These are phyloP conservation scores for Xylariaceae sp. DNA, from an alignment of 2,329 filamentous ascomycete species.

Conservation along the genomic window DNA sequence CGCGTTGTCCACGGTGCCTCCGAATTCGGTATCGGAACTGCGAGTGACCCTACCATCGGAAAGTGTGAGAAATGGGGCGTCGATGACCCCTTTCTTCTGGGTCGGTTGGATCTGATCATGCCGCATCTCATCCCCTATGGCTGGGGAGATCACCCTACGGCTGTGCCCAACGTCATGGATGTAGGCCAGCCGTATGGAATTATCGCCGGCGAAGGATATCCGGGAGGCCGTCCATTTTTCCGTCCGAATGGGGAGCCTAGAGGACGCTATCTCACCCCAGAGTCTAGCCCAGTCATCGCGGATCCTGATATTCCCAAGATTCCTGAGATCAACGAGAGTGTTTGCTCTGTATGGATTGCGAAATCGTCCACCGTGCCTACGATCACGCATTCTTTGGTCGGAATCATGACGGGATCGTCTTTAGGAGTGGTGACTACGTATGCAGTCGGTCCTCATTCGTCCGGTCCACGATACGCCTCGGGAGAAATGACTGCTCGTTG, in stretches of 20 bases:
- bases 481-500: constrained; percentile 84
- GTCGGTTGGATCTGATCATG: constrained; percentile 73
- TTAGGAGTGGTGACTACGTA: constrained; percentile 79
- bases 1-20: constrained; percentile 78
- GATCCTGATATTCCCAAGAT: constrained; percentile 72
- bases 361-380: constrained; percentile 69
- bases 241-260: constrained; percentile 68
- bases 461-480: constrained; percentile 58
- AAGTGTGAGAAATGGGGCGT: constrained; percentile 80
- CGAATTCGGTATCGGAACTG: constrained; percentile 70
- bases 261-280: constrained; percentile 66
- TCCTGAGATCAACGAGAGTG: constrained; percentile 61
- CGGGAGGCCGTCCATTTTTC: constrained; percentile 75
- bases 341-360: constrained; percentile 83
- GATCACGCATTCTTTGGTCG: constrained; percentile 70
- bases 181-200: constrained; percentile 81
- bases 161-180: constrained; percentile 81
- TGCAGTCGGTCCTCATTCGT: constrained; percentile 58
- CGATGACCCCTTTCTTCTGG: constrained; percentile 66
- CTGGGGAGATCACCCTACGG: constrained; percentile 70
- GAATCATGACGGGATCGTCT: constrained; percentile 78
- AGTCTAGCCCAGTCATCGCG: constrained; percentile 55
- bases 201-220: constrained; percentile 79
- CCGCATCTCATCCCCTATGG: constrained; percentile 72
- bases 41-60: constrained; percentile 71